Evolutionary conservation across 1,284 basidiomycete species (phyloP), one percentile per base, ranked within the genome.

Genomic region (Pseudozyma thailandica): DNA sequence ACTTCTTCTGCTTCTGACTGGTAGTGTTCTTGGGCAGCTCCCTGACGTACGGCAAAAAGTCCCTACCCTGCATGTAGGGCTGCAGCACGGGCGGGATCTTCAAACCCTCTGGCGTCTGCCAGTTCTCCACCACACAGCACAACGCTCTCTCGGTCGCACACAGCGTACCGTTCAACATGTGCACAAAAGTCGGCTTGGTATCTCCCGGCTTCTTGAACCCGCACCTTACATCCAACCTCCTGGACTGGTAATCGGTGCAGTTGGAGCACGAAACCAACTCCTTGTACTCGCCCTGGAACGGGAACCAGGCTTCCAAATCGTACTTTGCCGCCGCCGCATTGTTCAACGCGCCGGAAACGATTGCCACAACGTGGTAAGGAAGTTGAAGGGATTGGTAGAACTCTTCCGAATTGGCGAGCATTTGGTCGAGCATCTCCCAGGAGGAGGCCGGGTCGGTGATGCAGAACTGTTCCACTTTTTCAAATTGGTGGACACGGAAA

Each of bases 401-500:
- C 50, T 87, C 94, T 85, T 95, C 93, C 64, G 92, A 91, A 83
- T 90, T 92, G 48, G 85, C 88, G 43, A 98, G 83, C 95, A 98
- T 98, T 69, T 86, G 85, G 69, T 98, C 92, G 78, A 98, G 91
- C 89, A 91, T 91, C 81, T 90, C 91, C 90, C 94, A 94, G 81
- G 93, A 96, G 23, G 74, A 74, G n/a, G 79, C 79, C 3, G 96
- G 94, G 52, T 93, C 91, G 21, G 94, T 97, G 76, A 99, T 88
- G 86, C 91, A 90, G 85, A 98, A 98, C 83, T 88, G 88, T 84
- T 99, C 96, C 50, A 99, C 88, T 86, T 99, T 99, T 85, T 99
- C 96, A 78, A 99, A 99, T 85, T 99, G 96, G 84, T 99, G 96
- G 50, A 98, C 94, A 33, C 96, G 92, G 89, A 98, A 98, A 85